Evolutionary conservation across 345 rosid genomes (phyloP).

Genomic region (Salix purpurea): DNA sequence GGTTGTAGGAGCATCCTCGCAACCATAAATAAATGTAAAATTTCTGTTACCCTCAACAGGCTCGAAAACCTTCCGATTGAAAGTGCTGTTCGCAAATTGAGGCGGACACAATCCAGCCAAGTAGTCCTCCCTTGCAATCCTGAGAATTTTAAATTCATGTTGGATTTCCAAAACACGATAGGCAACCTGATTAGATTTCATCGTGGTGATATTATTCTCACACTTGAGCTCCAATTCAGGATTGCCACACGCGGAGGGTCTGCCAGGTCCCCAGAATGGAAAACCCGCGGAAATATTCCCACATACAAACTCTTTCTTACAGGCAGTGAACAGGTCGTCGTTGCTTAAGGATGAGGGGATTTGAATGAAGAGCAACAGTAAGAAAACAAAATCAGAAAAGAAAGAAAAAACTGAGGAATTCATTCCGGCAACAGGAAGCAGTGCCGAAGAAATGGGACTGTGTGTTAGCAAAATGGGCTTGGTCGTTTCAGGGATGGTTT

Average conservation of each 20-base stretch:
- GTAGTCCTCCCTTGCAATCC: slow-evolving; percentile 28
- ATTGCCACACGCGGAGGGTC: slow-evolving; percentile 15
- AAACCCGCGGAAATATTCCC: slow-evolving; percentile 19
- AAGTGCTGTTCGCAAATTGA: slow-evolving; percentile 9
- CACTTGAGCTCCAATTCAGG: slow-evolving; percentile 34
- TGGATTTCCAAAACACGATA: slow-evolving; percentile 27
- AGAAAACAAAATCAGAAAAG: background rate
- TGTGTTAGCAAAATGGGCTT: background rate
- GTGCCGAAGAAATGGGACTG: background rate
- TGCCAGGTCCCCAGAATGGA: slow-evolving; percentile 40
- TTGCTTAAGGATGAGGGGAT: background rate
- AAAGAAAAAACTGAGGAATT: background rate
- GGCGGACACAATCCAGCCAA: slow-evolving; percentile 9
- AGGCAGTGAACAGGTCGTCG: background rate
- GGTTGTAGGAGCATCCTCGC: background rate
- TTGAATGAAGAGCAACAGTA: background rate
- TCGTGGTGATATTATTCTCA: background rate
- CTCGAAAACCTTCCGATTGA: slow-evolving; percentile 5
- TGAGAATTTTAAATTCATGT: background rate
- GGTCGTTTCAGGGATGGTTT: background rate
- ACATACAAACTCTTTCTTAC: slow-evolving; percentile 22
- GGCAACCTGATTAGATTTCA: slow-evolving; percentile 7
- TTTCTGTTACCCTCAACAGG: slow-evolving; percentile 2
- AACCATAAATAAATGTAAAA: slow-evolving; percentile 18
- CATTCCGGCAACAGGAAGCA: background rate